Percentiles rank a stretch among this genome's conserved stretches.
Evolutionary conservation across 1,139 yeast species (phyloP).

Genomic region (Blastobotrys persicus): DNA sequence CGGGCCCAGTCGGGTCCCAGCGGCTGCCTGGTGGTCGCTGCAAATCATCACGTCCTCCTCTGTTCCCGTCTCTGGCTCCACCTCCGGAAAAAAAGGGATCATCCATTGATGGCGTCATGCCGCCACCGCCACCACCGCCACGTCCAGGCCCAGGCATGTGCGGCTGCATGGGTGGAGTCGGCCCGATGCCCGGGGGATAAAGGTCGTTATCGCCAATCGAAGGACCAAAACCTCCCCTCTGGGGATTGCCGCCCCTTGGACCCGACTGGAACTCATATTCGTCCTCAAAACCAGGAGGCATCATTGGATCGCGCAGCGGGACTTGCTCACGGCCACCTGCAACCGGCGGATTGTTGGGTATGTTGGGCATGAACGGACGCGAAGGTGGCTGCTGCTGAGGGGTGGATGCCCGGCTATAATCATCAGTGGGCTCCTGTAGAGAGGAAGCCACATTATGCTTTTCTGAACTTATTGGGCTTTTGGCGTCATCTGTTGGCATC

Average conservation of each 20-base stretch:
- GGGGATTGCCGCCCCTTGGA: constrained; percentile 12
- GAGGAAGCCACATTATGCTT: neutral
- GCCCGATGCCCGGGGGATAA: constrained; percentile 41
- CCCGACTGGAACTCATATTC: constrained; percentile 45
- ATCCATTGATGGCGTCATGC: constrained; percentile 40
- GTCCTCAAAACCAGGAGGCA: constrained; percentile 57
- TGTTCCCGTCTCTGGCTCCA: constrained; percentile 26
- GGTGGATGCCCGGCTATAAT: constrained; percentile 15
- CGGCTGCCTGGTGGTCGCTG: constrained; percentile 41
- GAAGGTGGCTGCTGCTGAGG: constrained; percentile 15
- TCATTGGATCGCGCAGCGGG: constrained; percentile 32
- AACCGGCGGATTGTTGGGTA: constrained; percentile 1
- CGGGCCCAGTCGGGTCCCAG: constrained; percentile 36
- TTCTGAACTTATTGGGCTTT: neutral
- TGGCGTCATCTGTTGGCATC: constrained; percentile 6
- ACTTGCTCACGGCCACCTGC: constrained; percentile 1
- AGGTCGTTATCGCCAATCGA: constrained; percentile 40
- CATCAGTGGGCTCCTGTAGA: constrained; percentile 9
- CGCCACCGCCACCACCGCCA: constrained; percentile 26
- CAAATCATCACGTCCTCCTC: constrained; percentile 30
- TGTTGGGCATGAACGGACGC: constrained; percentile 18
- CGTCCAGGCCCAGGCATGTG: constrained; percentile 12
- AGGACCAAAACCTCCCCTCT: constrained; percentile 12
- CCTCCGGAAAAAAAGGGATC: constrained; percentile 27
- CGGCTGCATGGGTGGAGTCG: constrained; percentile 34